Conservation (phyloP, 2,329 filamentous ascomycete genomes). For the Penicillium digitatum region DNA sequence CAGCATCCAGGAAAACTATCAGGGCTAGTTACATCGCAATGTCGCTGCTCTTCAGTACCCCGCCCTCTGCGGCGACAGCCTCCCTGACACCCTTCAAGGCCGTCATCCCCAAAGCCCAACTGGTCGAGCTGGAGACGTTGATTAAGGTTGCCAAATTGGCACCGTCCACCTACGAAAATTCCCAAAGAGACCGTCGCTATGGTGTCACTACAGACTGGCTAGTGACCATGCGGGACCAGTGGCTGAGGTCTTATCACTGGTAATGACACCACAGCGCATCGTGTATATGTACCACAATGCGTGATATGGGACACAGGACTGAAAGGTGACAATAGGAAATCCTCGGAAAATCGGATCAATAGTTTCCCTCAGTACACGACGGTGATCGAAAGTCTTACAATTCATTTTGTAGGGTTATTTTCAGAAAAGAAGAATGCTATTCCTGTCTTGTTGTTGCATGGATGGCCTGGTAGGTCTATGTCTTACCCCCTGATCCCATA, state of each 20-base stretch:
- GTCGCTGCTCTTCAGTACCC: constrained; percentile 25
- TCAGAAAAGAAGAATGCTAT: constrained; percentile 46
- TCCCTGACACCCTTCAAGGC: constrained; percentile 44
- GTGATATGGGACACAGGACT: constrained; percentile 9
- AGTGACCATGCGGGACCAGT: constrained; percentile 38
- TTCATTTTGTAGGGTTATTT: constrained; percentile 51
- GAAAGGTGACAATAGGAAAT: constrained; percentile 21
- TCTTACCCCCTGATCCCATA: neutral
- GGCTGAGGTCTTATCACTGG: constrained; percentile 50
- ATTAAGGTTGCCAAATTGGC: constrained; percentile 49
- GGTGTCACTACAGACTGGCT: constrained; percentile 51
- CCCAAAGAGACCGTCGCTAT: constrained; percentile 40
- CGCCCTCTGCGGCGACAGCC: constrained; percentile 38
- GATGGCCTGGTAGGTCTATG: constrained; percentile 30
- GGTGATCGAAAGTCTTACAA: constrained; percentile 39
- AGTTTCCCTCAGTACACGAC: constrained; percentile 50
- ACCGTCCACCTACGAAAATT: constrained; percentile 50
- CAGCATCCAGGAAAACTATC: neutral
- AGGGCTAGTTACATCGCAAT: constrained; percentile 12
- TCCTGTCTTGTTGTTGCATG: constrained; percentile 46
- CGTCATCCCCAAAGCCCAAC: constrained; percentile 42
- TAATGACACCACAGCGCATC: constrained; percentile 28
- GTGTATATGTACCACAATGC: constrained; percentile 15
- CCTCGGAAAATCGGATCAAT: constrained; percentile 46
- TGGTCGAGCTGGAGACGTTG: constrained; percentile 47